phyloP scores from a whole-genome alignment of 768 basidiomycete genomes.

The Kwoniella europaea region DNA sequence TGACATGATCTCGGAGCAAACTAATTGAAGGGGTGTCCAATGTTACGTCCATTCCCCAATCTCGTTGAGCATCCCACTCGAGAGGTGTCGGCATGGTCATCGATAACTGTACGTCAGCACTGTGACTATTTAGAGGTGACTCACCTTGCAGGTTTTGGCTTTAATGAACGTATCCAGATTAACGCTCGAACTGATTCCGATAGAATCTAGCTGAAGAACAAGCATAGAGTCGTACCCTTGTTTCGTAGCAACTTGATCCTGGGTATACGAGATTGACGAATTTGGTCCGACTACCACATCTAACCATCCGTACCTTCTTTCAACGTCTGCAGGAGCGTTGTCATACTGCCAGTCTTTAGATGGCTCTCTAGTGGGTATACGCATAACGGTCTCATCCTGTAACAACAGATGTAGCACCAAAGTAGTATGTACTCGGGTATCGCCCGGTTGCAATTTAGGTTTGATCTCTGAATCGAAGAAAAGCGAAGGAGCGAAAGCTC shows the following conservation, averaged over 20 bases:
- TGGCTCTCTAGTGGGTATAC: slow-evolving; percentile 87
- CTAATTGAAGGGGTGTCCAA: slow-evolving; percentile 75
- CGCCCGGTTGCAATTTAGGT: slow-evolving; percentile 68
- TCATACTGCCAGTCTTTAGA: slow-evolving; percentile 99
- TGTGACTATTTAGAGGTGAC: slow-evolving; percentile 32
- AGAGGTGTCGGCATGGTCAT: slow-evolving; percentile 73
- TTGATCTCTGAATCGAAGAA: slow-evolving; percentile 71
- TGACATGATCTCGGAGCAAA: slow-evolving; percentile 88
- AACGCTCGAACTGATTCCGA: slow-evolving; percentile 80
- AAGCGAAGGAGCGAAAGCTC: slow-evolving; percentile 78
- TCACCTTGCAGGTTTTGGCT: slow-evolving; percentile 78
- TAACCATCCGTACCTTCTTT: slow-evolving; percentile 65
- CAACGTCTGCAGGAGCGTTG: slow-evolving; percentile 56
- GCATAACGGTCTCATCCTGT: slow-evolving; percentile 73
- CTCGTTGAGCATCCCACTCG: slow-evolving; percentile 77
- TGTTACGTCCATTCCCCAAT: slow-evolving; percentile 77
- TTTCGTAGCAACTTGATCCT: slow-evolving; percentile 77
- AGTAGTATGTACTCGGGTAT: slow-evolving; percentile 79
- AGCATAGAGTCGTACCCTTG: slow-evolving; percentile 78
- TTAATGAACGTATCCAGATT: slow-evolving; percentile 81
- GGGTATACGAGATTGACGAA: slow-evolving; percentile 80
- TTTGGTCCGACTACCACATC: slow-evolving; percentile 76
- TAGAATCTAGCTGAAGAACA: slow-evolving; percentile 78
- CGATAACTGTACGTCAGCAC: slow-evolving; percentile 26
- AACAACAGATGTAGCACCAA: slow-evolving; percentile 82